phyloP scores from a whole-genome alignment of 108 stramenopile genomes.

The Pseudonitzschia delicatissima region DNA sequence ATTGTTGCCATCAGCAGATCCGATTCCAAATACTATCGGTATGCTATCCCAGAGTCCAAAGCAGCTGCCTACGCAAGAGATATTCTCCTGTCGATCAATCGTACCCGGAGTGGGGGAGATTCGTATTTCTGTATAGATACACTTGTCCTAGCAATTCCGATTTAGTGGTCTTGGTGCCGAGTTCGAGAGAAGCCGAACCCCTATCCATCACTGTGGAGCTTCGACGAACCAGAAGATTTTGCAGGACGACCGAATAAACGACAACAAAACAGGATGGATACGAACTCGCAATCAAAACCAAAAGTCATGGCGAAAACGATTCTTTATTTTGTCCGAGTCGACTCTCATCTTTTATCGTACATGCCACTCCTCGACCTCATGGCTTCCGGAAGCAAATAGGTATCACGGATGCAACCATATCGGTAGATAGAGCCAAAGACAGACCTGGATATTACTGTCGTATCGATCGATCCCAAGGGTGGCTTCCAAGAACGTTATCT shows the following conservation, averaged over 20 bases:
- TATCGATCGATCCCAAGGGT: conserved; percentile 54
- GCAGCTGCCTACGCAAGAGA: conserved; percentile 75
- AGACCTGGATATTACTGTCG: conserved; percentile 35
- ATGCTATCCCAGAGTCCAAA: conserved; percentile 64
- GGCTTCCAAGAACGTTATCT: conserved; percentile 45
- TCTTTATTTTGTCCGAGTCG: conserved; percentile 61
- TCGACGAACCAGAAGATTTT: conserved; percentile 29
- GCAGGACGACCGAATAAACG: conserved; percentile 26
- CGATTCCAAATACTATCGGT: conserved; percentile 9
- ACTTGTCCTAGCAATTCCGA: conserved; percentile 65
- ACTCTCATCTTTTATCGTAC: conserved; percentile 62
- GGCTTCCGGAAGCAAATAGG: conserved; percentile 51
- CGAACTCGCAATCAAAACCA: conserved; percentile 52
- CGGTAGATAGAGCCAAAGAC: conserved; percentile 31
- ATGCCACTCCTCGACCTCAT: conserved; percentile 57
- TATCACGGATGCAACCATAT: conserved; percentile 48
- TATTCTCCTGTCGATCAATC: conserved; percentile 72
- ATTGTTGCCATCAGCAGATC: conserved; percentile 52
- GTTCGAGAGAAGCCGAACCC: conserved; percentile 64
- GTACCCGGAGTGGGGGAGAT: conserved; percentile 79
- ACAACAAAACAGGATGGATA: conserved; percentile 56
- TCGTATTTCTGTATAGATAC: conserved; percentile 79
- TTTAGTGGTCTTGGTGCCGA: conserved; percentile 70
- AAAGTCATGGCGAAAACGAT: conserved; percentile 54
- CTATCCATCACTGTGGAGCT: conserved; percentile 54